Percentiles rank a stretch among this genome's conserved stretches.
Conservation (phyloP, 2,329 filamentous ascomycete genomes). For the Xylaria hypoxylon region DNA sequence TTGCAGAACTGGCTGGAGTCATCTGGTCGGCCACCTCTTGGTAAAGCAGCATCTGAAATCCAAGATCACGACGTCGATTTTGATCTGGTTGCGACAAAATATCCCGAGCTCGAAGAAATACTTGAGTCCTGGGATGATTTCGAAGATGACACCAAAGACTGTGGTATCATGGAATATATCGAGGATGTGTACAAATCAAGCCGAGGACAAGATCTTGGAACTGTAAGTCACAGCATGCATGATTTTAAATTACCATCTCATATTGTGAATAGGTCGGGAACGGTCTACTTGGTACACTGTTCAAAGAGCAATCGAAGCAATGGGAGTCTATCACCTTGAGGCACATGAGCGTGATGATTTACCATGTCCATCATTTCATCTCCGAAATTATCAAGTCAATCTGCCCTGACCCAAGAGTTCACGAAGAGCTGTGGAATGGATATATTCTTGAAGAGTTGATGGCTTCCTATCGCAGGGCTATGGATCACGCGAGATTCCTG, state of each 20-base stretch:
- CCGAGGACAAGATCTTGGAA: conserved; percentile 58
- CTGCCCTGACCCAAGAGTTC: conserved; percentile 57
- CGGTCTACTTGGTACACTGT: conserved; percentile 53
- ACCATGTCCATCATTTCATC: conserved; percentile 60
- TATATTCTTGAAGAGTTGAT: conserved; percentile 57
- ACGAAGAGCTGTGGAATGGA: conserved; percentile 53
- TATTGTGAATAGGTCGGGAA: conserved; percentile 39
- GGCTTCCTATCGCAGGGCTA: conserved; percentile 56
- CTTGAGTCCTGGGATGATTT: conserved; percentile 42
- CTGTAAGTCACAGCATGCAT: conserved; percentile 39
- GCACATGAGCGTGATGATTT: conserved; percentile 59
- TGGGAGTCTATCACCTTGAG: conserved; percentile 59
- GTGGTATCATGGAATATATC: conserved; percentile 60
- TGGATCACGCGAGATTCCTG: conserved; percentile 59
- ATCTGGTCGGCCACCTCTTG: too few relatives aligned
- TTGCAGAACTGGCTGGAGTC: too few relatives aligned
- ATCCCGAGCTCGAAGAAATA: conserved; percentile 47
- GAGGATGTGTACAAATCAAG: conserved; percentile 56
- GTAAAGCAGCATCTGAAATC: too few relatives aligned
- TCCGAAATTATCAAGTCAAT: conserved; percentile 52
- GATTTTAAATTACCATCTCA: conserved; percentile 1
- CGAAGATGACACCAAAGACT: conserved; percentile 29
- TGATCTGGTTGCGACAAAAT: conserved; percentile 3
- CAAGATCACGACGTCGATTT: neutral
- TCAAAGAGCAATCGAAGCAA: conserved; percentile 62